A percentile compares a stretch with the other conserved stretches of the same genome.
Conservation (phyloP, 1,284 basidiomycete species). For the Hortiboletus rubellus region DNA sequence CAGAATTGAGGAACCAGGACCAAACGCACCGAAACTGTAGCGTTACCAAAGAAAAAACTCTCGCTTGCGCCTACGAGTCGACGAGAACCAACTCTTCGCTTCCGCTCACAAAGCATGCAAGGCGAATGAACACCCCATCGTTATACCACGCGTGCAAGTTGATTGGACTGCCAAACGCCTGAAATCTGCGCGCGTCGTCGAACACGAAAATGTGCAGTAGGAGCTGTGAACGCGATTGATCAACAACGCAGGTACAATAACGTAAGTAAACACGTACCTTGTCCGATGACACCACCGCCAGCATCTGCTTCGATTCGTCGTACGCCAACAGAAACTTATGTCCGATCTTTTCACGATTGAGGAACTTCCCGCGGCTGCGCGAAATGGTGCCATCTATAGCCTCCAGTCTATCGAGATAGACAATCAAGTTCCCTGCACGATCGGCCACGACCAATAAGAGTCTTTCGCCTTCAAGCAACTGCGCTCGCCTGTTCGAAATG, state of each 20-base stretch:
- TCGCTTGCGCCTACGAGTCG: constrained; percentile 40
- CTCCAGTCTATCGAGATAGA: constrained; percentile 42
- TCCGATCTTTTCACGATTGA: constrained; percentile 49
- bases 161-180: constrained; percentile 39
- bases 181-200: constrained; percentile 42
- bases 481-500: constrained; percentile 36
- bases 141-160: constrained; percentile 48
- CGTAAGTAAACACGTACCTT: constrained; percentile 33
- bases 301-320: constrained; percentile 49
- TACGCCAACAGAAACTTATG: constrained; percentile 44
- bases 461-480: constrained; percentile 39
- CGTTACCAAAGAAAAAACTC: constrained; percentile 52
- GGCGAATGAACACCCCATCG: constrained; percentile 28
- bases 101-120: constrained; percentile 40
- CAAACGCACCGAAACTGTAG: constrained; percentile 49
- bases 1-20: background rate
- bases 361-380: constrained; percentile 29
- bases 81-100: constrained; percentile 52
- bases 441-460: constrained; percentile 46
- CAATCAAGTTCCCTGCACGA: constrained; percentile 29
- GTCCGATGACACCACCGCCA: constrained; percentile 44
- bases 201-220: constrained; percentile 46
- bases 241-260: background rate
- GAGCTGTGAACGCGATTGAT: constrained; percentile 22
- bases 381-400: constrained; percentile 37